Conservation (phyloP, 2,329 filamentous ascomycete genomes). For the Neonectria sp. region DNA sequence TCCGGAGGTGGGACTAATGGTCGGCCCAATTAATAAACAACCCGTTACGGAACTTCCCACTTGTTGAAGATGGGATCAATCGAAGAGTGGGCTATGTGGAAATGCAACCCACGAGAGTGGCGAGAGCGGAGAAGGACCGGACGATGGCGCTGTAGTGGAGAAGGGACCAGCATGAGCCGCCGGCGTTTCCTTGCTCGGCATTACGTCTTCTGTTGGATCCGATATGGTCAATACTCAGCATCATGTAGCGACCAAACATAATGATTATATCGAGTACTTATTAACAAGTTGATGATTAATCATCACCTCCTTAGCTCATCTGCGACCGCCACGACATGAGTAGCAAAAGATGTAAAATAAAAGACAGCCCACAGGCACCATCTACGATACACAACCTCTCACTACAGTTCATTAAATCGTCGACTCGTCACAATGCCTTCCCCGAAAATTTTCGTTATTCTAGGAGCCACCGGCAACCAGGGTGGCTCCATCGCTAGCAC, state of each 20-base stretch:
- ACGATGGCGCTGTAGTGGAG: background rate
- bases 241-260: background rate
- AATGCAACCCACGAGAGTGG: background rate
- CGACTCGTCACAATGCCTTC: no score
- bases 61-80: background rate
- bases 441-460: slow-evolving; percentile 29
- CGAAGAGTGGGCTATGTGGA: background rate
- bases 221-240: background rate
- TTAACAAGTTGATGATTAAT: background rate
- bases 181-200: background rate
- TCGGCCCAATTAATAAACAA: background rate
- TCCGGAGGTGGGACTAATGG: background rate
- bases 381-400: no score
- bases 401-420: no score
- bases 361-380: no score
- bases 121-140: background rate
- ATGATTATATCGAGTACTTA: background rate
- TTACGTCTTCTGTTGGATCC: background rate
- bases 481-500: slow-evolving; percentile 23
- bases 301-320: background rate
- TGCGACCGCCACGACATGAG: background rate
- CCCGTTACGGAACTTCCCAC: background rate
- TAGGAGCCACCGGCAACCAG: slow-evolving; percentile 41
- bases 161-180: background rate
- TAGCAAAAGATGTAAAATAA: background rate